Evolutionary conservation across 2,329 filamentous ascomycete species (phyloP).

Genomic region (Monosporascus sp.): DNA sequence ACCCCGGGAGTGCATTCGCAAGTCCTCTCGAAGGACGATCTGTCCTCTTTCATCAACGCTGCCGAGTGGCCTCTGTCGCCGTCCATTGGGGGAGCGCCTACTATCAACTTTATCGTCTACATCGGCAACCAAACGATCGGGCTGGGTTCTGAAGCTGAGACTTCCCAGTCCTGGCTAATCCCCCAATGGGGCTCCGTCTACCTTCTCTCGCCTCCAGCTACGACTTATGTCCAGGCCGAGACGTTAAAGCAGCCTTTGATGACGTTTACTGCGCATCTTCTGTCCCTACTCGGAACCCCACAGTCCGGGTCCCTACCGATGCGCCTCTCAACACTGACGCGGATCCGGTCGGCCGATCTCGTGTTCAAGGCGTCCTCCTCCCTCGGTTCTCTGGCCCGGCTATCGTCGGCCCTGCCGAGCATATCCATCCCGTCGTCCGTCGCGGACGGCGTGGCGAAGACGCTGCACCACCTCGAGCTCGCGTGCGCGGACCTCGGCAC

Average conservation of each 20-base stretch:
- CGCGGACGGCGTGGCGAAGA: conserved; percentile 76
- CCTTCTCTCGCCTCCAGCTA: conserved; percentile 45
- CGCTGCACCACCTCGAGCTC: conserved; percentile 70
- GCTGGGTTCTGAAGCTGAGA: conserved; percentile 38
- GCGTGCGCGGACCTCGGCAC: conserved; percentile 69
- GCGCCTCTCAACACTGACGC: conserved; percentile 75
- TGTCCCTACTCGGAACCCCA: conserved; percentile 82
- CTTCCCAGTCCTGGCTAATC: conserved; percentile 74
- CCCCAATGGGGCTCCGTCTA: conserved; percentile 87
- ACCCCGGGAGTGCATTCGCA: conserved; percentile 57
- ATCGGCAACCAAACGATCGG: conserved; percentile 73
- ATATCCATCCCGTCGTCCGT: conserved; percentile 90
- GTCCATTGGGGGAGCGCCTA: conserved; percentile 88
- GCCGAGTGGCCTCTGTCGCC: conserved; percentile 96
- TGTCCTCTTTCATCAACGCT: conserved; percentile 93
- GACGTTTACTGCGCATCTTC: conserved; percentile 84
- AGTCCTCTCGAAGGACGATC: conserved; percentile 74
- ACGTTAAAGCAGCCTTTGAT: conserved; percentile 75
- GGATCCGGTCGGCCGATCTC: conserved; percentile 81
- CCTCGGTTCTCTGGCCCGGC: conserved; percentile 82
- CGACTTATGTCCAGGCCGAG: conserved; percentile 53
- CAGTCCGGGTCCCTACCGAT: conserved; percentile 78
- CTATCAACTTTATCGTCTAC: conserved; percentile 93
- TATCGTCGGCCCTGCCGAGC: conserved; percentile 77
- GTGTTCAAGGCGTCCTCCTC: conserved; percentile 88